Conservation (phyloP, 768 basidiomycete species). For the Tephrocybe sp. region DNA sequence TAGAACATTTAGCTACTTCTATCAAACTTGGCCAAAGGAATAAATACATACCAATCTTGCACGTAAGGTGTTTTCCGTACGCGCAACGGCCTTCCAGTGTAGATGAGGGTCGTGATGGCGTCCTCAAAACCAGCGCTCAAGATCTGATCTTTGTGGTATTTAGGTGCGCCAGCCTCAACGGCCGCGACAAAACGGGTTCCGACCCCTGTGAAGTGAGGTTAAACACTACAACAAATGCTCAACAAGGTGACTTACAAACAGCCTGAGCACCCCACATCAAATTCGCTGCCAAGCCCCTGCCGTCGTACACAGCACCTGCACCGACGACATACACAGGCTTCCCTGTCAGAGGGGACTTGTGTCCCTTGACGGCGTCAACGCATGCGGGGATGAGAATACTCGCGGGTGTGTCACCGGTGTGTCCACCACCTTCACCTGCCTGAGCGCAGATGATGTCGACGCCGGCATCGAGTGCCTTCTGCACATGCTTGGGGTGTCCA, state of each 20-base stretch:
- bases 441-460: slow-evolving; percentile 95
- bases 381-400: slow-evolving; percentile 89
- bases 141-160: slow-evolving; percentile 80
- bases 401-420: slow-evolving; percentile 83
- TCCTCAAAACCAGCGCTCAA: slow-evolving; percentile 75
- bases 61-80: slow-evolving; percentile 85
- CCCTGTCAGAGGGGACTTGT: slow-evolving; percentile 77
- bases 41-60: slow-evolving; percentile 67
- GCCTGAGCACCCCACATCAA: slow-evolving; percentile 87
- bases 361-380: slow-evolving; percentile 80
- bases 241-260: slow-evolving; percentile 59
- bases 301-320: slow-evolving; percentile 91
- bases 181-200: slow-evolving; percentile 87
- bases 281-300: slow-evolving; percentile 84
- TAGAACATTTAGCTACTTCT: not conserved
- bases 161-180: slow-evolving; percentile 78
- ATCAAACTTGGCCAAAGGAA: not conserved
- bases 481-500: slow-evolving; percentile 90
- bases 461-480: slow-evolving; percentile 78
- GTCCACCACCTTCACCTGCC: slow-evolving; percentile 89
- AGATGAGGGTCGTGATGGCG: slow-evolving; percentile 82
- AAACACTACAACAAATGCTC: not conserved
- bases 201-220: slow-evolving; percentile 49
- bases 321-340: slow-evolving; percentile 86
- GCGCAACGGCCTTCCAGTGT: slow-evolving; percentile 85